Evolutionary conservation across 495 filamentous ascomycete genomes (phyloP), one percentile per base, ranked within the genome.

Genomic region (Articulospora tetracladia): DNA sequence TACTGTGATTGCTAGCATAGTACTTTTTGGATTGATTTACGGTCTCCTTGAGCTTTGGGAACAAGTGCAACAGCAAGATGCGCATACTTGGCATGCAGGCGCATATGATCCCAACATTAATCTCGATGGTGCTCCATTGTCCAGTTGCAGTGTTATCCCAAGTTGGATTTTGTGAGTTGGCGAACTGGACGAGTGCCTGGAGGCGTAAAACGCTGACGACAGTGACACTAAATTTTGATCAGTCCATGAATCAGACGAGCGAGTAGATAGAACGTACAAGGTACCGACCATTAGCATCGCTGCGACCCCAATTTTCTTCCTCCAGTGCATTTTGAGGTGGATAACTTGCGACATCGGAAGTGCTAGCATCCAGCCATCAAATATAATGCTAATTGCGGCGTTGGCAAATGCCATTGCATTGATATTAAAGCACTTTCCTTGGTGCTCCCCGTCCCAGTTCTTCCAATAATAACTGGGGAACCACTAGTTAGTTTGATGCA

Each of bases 281-380:
- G 81, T 71, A 8, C 83, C 82, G 19, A 82, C 69, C 3, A 73
- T 66, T 60, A 85, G 82, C 68, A 84, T 79, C 7, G 80, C n/a
- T 44, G 74, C 70, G 28, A 85, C 68, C n/a, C 70, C 72, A 8
- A 76, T 55, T 62, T 80, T 83, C 69, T 77, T 80, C 51, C 69
- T 70, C 47, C 62, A 63, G 15, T 70, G 70, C 44, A 83, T 61
- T 13, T 77, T 59, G 10, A 84, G 63, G 11, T 69, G 61, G 19
- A 71, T 65, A 7, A 85, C 65, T 24, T 76, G 71, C 19, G 69
- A 70, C 28, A 83, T 71, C 0, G 83, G 81, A 1, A 88, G 67
- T 1, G 73, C 68, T 51, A 85, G 74, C 47, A 81, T 79, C 60
- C 78, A 65, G 0, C 79, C 32, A 61, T 86, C 82, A 7, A 82